phyloP scores from a whole-genome alignment of 176 grass and related monocot genomes.

The Lolium rigidum region DNA sequence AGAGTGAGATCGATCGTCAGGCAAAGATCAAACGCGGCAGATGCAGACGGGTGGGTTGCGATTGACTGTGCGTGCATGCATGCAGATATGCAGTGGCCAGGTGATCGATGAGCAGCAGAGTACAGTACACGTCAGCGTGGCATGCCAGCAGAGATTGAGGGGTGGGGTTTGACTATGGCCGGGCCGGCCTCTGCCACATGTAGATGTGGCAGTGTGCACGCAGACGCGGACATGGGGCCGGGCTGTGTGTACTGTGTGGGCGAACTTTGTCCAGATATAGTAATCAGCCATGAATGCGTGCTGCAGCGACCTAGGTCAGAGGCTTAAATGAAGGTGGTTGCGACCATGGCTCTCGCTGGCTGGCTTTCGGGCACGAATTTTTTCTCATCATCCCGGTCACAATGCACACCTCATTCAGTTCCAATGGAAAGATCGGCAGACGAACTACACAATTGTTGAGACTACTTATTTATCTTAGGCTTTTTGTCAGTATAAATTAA shows the following conservation, averaged over 20 bases:
- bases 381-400: neutral
- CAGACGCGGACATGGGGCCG: slow-evolving; percentile 42
- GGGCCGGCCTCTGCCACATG: slow-evolving; percentile 6
- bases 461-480: too few relatives aligned
- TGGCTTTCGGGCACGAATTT: neutral
- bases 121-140: slow-evolving; percentile 1
- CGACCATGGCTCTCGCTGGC: neutral
- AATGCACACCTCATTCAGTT: neutral
- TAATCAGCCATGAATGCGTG: slow-evolving; percentile 66
- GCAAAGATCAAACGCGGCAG: too few relatives aligned
- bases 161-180: slow-evolving; percentile 27
- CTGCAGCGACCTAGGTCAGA: slow-evolving; percentile 56
- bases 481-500: too few relatives aligned
- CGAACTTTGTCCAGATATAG: slow-evolving; percentile 62
- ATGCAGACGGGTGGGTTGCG: too few relatives aligned
- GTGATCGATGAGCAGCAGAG: neutral
- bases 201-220: slow-evolving; percentile 49
- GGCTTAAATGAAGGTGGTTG: slow-evolving; percentile 63
- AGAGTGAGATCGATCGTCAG: neutral
- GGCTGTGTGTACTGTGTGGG: slow-evolving; percentile 18
- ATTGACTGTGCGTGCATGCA: neutral
- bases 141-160: slow-evolving; percentile 5
- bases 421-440: too few relatives aligned
- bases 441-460: too few relatives aligned
- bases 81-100: slow-evolving; percentile 15